Evolutionary conservation across 139 green algal genomes (phyloP).

Genomic region (Diplosphaera chodatii): DNA sequence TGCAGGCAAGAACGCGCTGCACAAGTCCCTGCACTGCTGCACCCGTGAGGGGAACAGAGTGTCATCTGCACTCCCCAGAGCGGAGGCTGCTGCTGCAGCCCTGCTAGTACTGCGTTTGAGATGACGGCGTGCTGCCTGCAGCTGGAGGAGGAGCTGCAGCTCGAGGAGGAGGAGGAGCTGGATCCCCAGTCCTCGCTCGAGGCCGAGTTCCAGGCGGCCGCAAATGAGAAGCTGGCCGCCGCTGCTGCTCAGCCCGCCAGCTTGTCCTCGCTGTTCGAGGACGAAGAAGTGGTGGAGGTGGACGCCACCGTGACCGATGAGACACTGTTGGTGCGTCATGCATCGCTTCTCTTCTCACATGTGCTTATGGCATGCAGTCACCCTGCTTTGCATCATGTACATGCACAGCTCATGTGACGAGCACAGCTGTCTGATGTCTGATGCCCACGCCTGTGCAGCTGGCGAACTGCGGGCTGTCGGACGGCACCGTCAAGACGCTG

Average conservation of each 20-base stretch:
- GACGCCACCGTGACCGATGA: slow-evolving; percentile 22
- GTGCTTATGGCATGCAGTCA: not conserved
- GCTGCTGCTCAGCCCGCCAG: not conserved
- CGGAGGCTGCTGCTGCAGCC: too few relatives aligned
- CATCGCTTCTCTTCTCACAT: not conserved
- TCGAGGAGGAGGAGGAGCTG: not conserved
- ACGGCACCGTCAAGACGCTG: slow-evolving; percentile 57
- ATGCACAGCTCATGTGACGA: too few relatives aligned
- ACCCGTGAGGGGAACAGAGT: too few relatives aligned
- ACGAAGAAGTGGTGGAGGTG: slow-evolving; percentile 27
- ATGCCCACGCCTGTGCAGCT: too few relatives aligned
- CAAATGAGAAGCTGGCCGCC: not conserved
- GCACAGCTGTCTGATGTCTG: too few relatives aligned
- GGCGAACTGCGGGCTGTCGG: slow-evolving; percentile 62
- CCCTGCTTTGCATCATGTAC: too few relatives aligned
- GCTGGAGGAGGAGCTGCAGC: not conserved
- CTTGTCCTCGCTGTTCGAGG: slow-evolving; percentile 38
- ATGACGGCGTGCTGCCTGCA: slow-evolving; percentile 3
- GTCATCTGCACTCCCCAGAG: too few relatives aligned
- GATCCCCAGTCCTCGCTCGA: not conserved
- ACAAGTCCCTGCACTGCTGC: too few relatives aligned
- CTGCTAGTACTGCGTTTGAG: too few relatives aligned
- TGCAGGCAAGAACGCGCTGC: too few relatives aligned
- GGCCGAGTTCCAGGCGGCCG: slow-evolving; percentile 18
- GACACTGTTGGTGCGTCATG: slow-evolving; percentile 19